Conservation (phyloP, 495 filamentous ascomycete species). For the Penicillium silybi region DNA sequence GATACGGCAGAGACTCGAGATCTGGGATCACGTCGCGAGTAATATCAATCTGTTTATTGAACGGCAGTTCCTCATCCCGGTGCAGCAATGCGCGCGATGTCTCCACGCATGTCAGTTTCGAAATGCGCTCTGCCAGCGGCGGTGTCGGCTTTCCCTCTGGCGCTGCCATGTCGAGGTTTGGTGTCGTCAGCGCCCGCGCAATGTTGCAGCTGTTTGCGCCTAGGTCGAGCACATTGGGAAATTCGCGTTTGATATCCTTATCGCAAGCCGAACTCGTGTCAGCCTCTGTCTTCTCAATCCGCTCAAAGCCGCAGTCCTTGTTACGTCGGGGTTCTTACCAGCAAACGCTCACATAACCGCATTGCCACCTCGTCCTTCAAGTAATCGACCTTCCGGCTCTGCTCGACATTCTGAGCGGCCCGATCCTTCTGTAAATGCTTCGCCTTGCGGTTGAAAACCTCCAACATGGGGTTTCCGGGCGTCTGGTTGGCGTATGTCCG, state of each 20-base stretch:
- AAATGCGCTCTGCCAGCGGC: conserved; percentile 63
- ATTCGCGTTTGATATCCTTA: conserved; percentile 86
- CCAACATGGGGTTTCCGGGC: conserved; percentile 67
- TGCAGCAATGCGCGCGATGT: conserved; percentile 73
- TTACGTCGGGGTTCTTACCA: conserved; percentile 48
- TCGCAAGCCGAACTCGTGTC: conserved; percentile 3
- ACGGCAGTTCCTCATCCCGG: conserved; percentile 73
- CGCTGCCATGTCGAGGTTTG: conserved; percentile 50
- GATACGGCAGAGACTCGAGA: conserved; percentile 73
- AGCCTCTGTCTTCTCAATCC: neutral
- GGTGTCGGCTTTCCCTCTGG: conserved; percentile 51
- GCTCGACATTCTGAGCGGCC: conserved; percentile 64
- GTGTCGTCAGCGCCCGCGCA: conserved; percentile 69
- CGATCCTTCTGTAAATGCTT: conserved; percentile 92
- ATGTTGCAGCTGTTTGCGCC: conserved; percentile 96
- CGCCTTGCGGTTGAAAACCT: conserved; percentile 84
- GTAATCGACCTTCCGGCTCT: conserved; percentile 80
- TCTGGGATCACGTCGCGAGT: conserved; percentile 64
- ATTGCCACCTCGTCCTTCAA: conserved; percentile 86
- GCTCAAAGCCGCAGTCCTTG: neutral
- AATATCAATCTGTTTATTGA: conserved; percentile 68
- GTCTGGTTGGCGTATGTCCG: conserved; percentile 73
- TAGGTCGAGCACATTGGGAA: conserved; percentile 82
- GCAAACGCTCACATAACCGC: conserved; percentile 79
- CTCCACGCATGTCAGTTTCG: conserved; percentile 73